Evolutionary conservation across 1,284 basidiomycete genomes (phyloP).

Genomic region (Apiotrichum montevideense): DNA sequence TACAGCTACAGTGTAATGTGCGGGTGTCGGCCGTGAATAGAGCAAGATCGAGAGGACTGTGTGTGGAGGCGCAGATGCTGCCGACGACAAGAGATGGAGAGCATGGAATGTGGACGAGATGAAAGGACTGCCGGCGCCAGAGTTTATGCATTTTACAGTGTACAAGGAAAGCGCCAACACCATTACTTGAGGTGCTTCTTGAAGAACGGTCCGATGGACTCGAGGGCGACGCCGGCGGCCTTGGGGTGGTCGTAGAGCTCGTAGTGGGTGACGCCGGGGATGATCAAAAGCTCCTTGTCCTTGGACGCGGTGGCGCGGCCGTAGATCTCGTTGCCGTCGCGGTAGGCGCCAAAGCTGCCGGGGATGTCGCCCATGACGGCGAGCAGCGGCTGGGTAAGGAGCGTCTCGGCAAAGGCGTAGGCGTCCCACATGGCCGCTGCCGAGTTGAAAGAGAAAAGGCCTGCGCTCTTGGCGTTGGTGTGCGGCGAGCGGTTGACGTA

Average conservation of each 20-base stretch:
- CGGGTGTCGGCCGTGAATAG: too few relatives aligned
- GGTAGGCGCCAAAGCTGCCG: slow-evolving; percentile 4
- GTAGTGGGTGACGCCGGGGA: slow-evolving; percentile 5
- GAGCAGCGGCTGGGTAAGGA: slow-evolving; percentile 6
- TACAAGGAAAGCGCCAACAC: background rate
- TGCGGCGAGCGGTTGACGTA: background rate
- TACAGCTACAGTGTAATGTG: too few relatives aligned
- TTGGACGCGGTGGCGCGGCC: background rate
- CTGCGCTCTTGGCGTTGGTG: background rate
- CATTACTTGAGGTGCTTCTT: background rate
- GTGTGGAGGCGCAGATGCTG: too few relatives aligned
- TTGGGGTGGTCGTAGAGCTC: slow-evolving; percentile 7
- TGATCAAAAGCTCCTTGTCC: slow-evolving; percentile 3
- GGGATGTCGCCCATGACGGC: slow-evolving; percentile 2
- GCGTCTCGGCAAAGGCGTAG: background rate
- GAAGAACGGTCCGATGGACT: slow-evolving; percentile 4
- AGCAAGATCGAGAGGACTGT: too few relatives aligned
- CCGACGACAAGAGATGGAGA: too few relatives aligned
- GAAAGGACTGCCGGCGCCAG: too few relatives aligned
- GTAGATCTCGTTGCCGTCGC: slow-evolving; percentile 6
- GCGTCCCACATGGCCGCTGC: slow-evolving; percentile 5
- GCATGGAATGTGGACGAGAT: too few relatives aligned
- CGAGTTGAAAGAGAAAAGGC: slow-evolving; percentile 1
- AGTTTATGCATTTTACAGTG: background rate
- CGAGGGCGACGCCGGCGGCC: background rate